Percentiles rank a stretch among this genome's conserved stretches.
Evolutionary conservation across 441 rosid genomes (phyloP).

Genomic region (Mallotus repandus): DNA sequence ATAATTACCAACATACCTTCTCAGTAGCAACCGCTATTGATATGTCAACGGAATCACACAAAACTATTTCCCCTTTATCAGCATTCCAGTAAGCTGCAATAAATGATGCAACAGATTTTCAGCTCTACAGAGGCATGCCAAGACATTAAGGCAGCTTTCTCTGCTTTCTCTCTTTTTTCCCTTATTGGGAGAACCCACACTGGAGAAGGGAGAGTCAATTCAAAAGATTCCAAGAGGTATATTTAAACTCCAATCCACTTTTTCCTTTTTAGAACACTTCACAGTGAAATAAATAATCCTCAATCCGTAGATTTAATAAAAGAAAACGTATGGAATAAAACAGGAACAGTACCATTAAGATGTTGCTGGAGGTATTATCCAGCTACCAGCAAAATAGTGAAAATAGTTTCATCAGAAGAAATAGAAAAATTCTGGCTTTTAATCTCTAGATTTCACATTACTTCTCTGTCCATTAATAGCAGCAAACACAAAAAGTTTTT

Average conservation of each 20-base stretch:
- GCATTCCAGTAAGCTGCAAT: constrained; percentile 83
- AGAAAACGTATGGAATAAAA: background rate
- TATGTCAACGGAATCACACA: constrained; percentile 76
- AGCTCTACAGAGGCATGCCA: constrained; percentile 16
- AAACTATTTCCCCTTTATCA: constrained; percentile 67
- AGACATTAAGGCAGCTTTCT: background rate
- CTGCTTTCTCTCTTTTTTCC: too few species aligned
- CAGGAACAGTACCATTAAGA: background rate
- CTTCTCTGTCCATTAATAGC: background rate
- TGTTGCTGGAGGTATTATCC: background rate
- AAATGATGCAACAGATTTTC: constrained; percentile 27
- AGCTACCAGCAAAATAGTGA: background rate
- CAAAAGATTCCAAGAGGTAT: background rate
- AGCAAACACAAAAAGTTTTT: background rate
- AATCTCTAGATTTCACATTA: background rate
- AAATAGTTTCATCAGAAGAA: background rate
- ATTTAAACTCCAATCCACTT: background rate
- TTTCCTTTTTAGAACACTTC: background rate
- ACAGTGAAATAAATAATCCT: background rate
- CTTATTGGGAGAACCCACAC: background rate
- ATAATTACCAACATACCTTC: constrained; percentile 54
- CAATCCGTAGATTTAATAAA: background rate
- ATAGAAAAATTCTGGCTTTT: background rate
- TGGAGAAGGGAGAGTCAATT: background rate
- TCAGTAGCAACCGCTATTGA: constrained; percentile 98